Evolutionary conservation across 768 basidiomycete species (phyloP).

Genomic region (Boletus insuetus): DNA sequence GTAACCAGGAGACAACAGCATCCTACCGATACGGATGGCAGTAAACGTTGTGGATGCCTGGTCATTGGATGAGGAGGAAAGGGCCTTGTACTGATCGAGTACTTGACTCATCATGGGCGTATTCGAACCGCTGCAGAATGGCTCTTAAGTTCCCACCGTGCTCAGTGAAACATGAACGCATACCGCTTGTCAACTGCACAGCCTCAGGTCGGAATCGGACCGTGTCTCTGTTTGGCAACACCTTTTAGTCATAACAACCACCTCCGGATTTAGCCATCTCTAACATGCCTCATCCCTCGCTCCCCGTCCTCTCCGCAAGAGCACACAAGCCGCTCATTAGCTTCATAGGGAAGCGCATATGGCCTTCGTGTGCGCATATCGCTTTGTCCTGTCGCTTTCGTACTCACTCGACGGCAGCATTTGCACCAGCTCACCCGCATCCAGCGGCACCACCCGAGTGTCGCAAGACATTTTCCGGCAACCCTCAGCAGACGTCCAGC

Average conservation of each 20-base stretch:
- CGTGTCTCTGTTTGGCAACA: constrained; percentile 17
- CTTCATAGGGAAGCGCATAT: constrained; percentile 58
- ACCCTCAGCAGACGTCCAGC: constrained; percentile 35
- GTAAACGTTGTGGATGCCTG: constrained; percentile 8
- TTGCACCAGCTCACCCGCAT: constrained; percentile 49
- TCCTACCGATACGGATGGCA: constrained; percentile 16
- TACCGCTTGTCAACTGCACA: constrained; percentile 8
- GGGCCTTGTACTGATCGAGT: constrained; percentile 18
- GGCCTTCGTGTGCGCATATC: constrained; percentile 42
- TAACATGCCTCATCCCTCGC: constrained; percentile 33
- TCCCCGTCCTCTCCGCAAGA: constrained; percentile 38
- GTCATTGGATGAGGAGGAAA: constrained; percentile 11
- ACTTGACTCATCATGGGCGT: constrained; percentile 13
- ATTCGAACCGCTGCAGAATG: neutral
- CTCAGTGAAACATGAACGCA: neutral
- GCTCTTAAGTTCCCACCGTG: neutral
- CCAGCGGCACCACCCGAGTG: constrained; percentile 67
- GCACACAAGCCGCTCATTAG: constrained; percentile 59
- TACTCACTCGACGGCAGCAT: constrained; percentile 31
- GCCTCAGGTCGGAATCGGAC: constrained; percentile 12
- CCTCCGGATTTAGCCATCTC: constrained; percentile 6
- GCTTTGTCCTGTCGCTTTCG: neutral
- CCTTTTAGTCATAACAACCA: constrained; percentile 20
- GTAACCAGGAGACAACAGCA: constrained; percentile 4
- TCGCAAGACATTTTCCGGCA: constrained; percentile 47